Percentiles rank a stretch among this genome's conserved stretches.
Evolutionary conservation across 352 stramenopile genomes (phyloP).

Genomic region (Phytophthora fragariae): DNA sequence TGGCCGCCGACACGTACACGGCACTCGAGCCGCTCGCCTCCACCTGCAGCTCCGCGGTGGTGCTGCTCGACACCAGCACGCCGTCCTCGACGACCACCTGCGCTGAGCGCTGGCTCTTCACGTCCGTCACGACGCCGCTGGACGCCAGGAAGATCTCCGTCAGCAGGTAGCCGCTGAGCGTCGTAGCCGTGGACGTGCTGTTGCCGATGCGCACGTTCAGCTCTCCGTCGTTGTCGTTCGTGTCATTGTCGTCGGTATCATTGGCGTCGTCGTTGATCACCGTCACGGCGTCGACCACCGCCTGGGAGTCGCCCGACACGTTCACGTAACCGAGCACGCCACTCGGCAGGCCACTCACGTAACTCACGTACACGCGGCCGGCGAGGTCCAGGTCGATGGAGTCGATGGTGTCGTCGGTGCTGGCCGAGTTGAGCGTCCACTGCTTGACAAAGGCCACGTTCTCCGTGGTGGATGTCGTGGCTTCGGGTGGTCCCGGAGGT

Average conservation of each 20-base stretch:
- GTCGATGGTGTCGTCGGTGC: constrained; percentile 27
- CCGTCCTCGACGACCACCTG: constrained; percentile 41
- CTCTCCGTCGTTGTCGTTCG: constrained; percentile 29
- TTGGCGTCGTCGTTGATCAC: constrained; percentile 32
- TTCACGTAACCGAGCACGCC: constrained; percentile 48
- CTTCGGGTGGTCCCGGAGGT: constrained; percentile 24
- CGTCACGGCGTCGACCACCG: constrained; percentile 34
- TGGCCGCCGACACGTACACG: constrained; percentile 37
- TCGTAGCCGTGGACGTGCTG: constrained; percentile 18
- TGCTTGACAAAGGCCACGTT: constrained; percentile 40
- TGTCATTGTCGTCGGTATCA: constrained; percentile 27
- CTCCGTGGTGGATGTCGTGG: constrained; percentile 28
- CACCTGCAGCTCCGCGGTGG: constrained; percentile 36
- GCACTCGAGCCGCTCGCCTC: constrained; percentile 37
- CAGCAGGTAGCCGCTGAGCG: constrained; percentile 37
- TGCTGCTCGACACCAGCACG: constrained; percentile 35
- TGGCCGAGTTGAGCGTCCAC: constrained; percentile 37
- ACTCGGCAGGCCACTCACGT: constrained; percentile 30
- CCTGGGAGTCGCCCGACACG: constrained; percentile 41
- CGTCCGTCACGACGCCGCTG: constrained; percentile 32
- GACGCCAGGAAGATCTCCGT: constrained; percentile 43
- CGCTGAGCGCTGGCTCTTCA: constrained; percentile 36
- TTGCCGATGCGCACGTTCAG: constrained; percentile 36
- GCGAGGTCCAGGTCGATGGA: constrained; percentile 39
- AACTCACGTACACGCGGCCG: constrained; percentile 40